Evolutionary conservation across 2,329 filamentous ascomycete species (phyloP).

Genomic region (Nemania abortiva): DNA sequence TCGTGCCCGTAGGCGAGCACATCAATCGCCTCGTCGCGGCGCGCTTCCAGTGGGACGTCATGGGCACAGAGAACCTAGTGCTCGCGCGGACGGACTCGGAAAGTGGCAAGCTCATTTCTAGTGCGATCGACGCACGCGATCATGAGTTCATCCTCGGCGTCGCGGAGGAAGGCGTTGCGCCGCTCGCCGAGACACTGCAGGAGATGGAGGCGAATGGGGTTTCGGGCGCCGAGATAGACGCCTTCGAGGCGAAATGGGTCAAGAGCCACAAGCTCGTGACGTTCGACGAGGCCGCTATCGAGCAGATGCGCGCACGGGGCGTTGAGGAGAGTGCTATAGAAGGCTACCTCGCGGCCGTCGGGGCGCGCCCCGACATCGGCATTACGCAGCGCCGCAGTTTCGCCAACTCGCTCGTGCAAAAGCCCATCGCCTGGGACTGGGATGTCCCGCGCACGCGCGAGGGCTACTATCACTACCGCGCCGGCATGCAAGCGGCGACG

Average conservation of each 20-base stretch:
- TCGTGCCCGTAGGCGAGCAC: conserved; percentile 94
- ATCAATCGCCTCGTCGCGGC: conserved; percentile 94
- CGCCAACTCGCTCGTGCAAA: conserved; percentile 74
- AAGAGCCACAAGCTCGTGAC: conserved; percentile 86
- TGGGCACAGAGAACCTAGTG: conserved; percentile 94
- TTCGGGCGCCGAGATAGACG: conserved; percentile 82
- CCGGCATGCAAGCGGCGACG: conserved; percentile 86
- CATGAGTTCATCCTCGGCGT: conserved; percentile 97
- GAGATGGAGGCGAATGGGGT: conserved; percentile 88
- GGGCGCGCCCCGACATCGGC: conserved; percentile 77
- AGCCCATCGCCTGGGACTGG: conserved; percentile 85
- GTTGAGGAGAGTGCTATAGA: conserved; percentile 73
- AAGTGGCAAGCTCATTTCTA: conserved; percentile 89
- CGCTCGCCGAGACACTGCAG: conserved; percentile 89
- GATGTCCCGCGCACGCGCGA: conserved; percentile 93
- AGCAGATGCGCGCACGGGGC: conserved; percentile 76
- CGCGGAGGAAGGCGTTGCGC: conserved; percentile 77
- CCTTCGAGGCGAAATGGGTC: conserved; percentile 88
- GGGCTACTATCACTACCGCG: conserved; percentile 91
- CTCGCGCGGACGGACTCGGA: conserved; percentile 97
- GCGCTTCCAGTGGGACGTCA: conserved; percentile 97
- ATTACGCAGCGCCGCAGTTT: conserved; percentile 81
- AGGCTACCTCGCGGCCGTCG: conserved; percentile 73
- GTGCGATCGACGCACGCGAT: conserved; percentile 91
- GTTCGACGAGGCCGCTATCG: conserved; percentile 89